phyloP scores from a whole-genome alignment of 2,329 filamentous ascomycete genomes.

The Emmonsia crescens region DNA sequence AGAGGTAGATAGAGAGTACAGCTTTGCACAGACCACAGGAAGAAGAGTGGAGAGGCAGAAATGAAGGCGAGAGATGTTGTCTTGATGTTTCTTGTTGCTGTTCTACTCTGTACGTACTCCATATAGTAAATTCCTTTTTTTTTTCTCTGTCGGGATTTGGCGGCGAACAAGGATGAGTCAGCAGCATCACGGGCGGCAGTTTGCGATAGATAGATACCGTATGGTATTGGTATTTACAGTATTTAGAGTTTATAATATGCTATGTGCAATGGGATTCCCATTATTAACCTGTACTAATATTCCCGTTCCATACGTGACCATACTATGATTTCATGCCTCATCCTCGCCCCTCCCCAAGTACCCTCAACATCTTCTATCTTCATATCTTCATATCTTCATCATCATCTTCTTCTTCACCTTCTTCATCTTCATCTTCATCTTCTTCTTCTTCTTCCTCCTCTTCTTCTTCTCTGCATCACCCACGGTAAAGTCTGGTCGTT shows the following conservation, averaged over 20 bases:
- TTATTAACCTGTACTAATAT: too few relatives aligned
- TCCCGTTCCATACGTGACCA: neutral
- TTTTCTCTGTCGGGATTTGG: neutral
- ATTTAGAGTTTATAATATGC: neutral
- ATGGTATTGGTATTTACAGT: neutral
- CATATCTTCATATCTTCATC: neutral
- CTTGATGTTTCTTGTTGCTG: neutral
- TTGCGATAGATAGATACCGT: neutral
- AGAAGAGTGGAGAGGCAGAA: neutral
- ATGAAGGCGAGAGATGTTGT: too few relatives aligned
- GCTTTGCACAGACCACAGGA: neutral
- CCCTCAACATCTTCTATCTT: neutral
- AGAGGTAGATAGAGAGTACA: neutral
- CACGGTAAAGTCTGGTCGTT: neutral
- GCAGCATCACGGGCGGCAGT: neutral
- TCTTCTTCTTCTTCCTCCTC: neutral
- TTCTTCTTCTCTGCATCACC: neutral
- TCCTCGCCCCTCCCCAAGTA: neutral
- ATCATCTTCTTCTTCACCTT: neutral
- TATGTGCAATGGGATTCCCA: too few relatives aligned
- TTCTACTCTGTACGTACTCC: too few relatives aligned
- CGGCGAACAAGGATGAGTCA: neutral
- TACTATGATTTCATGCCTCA: neutral
- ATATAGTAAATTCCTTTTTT: too few relatives aligned
- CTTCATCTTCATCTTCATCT: neutral